phyloP scores from a whole-genome alignment of 768 basidiomycete genomes.

The Rhizopogon rudus region DNA sequence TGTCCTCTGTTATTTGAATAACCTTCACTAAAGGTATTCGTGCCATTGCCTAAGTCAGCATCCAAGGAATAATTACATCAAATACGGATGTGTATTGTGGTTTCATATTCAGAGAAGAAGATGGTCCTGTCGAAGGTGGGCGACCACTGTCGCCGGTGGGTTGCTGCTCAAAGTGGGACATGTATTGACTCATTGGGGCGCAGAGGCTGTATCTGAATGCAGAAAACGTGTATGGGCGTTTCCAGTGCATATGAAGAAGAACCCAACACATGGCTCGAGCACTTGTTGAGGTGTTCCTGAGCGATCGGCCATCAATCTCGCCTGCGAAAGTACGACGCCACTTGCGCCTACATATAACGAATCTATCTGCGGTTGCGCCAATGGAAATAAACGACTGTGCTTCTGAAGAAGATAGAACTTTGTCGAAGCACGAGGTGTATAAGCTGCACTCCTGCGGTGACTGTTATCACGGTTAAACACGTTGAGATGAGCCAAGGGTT shows the following conservation, averaged over 20 bases:
- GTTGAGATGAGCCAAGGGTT: too few species aligned
- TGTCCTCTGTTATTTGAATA: constrained; percentile 1
- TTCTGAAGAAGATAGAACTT: not conserved
- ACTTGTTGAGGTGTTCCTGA: not conserved
- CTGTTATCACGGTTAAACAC: too few species aligned
- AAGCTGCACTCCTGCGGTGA: too few species aligned
- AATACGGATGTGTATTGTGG: constrained; percentile 58
- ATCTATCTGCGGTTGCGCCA: not conserved
- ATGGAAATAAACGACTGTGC: not conserved
- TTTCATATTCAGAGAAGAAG: constrained; percentile 48
- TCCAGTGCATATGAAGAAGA: not conserved
- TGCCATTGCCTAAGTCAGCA: constrained; percentile 64
- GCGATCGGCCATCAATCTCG: not conserved
- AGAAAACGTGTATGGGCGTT: not conserved
- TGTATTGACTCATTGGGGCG: not conserved
- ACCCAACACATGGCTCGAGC: not conserved
- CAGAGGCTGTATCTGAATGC: not conserved
- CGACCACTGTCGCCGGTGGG: not conserved
- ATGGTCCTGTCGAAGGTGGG: constrained; percentile 53
- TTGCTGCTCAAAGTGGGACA: not conserved
- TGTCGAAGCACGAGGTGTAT: not conserved
- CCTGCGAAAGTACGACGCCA: not conserved
- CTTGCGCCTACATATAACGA: not conserved
- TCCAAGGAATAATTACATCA: constrained; percentile 42
- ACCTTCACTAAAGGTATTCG: constrained; percentile 26